phyloP scores from a whole-genome alignment of 2,329 filamentous ascomycete species.

The Sporothrix sp. region DNA sequence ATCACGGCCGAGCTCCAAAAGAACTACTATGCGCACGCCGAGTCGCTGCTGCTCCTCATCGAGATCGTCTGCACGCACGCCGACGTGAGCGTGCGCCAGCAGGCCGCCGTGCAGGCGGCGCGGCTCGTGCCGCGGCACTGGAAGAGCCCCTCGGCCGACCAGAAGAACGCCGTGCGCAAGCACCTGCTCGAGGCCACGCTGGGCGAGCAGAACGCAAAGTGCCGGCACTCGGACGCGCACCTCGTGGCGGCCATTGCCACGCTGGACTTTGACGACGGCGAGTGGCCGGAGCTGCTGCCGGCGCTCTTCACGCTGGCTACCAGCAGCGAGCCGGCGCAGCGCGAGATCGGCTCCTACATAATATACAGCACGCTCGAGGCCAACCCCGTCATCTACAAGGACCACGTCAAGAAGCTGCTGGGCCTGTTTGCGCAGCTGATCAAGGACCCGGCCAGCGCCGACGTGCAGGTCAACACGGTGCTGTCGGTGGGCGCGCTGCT shows the following conservation, averaged over 20 bases:
- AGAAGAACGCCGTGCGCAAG: constrained; percentile 72
- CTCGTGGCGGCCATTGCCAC: constrained; percentile 81
- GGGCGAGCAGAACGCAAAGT: constrained; percentile 64
- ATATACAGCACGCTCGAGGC: constrained; percentile 86
- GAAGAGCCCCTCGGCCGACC: constrained; percentile 58
- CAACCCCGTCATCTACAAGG: constrained; percentile 72
- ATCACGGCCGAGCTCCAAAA: constrained; percentile 86
- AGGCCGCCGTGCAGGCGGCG: constrained; percentile 82
- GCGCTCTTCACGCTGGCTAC: constrained; percentile 71
- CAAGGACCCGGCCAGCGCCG: constrained; percentile 77
- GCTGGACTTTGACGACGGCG: constrained; percentile 74
- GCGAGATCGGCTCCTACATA: constrained; percentile 87
- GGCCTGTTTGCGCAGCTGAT: constrained; percentile 79
- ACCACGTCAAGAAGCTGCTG: constrained; percentile 72
- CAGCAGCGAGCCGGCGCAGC: constrained; percentile 63
- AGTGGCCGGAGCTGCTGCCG: constrained; percentile 74
- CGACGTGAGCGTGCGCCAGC: constrained; percentile 65
- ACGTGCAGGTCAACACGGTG: constrained; percentile 91
- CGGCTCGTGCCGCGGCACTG: constrained; percentile 81
- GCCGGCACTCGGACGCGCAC: constrained; percentile 78
- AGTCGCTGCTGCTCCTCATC: constrained; percentile 75
- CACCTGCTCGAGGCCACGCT: constrained; percentile 77
- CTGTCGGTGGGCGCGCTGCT: constrained; percentile 80
- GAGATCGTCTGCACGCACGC: constrained; percentile 78
- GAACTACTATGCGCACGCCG: constrained; percentile 79